Evolutionary conservation across 2,329 filamentous ascomycete genomes (phyloP).

Genomic region (Pyrenophora teres): DNA sequence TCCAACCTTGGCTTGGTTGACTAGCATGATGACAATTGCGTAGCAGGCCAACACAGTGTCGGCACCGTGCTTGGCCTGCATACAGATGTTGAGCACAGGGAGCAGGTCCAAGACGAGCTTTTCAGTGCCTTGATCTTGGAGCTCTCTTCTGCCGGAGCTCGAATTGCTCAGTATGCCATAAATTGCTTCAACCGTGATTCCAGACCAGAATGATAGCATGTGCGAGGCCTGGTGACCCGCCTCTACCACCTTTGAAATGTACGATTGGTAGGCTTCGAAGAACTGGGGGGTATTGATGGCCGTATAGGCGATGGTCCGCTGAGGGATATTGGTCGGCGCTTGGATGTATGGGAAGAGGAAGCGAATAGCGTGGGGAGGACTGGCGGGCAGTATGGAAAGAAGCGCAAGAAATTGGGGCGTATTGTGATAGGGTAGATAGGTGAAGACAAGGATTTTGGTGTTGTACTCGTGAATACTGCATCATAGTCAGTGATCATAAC

Average conservation of each 20-base stretch:
- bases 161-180: constrained; percentile 79
- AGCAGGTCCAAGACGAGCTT: constrained; percentile 70
- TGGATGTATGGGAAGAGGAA: constrained; percentile 87
- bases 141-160: constrained; percentile 73
- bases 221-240: constrained; percentile 74
- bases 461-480: constrained; percentile 84
- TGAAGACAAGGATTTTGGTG: constrained; percentile 74
- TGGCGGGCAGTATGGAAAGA: constrained; percentile 81
- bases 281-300: constrained; percentile 79
- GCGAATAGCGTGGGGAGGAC: constrained; percentile 74
- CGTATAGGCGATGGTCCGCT: constrained; percentile 81
- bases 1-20: constrained; percentile 77
- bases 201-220: constrained; percentile 88
- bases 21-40: constrained; percentile 86
- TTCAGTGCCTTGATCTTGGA: constrained; percentile 82
- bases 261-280: constrained; percentile 74
- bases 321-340: constrained; percentile 74
- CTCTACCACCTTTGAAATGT: constrained; percentile 75
- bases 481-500: background rate
- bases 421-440: constrained; percentile 91
- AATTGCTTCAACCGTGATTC: constrained; percentile 82
- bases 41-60: constrained; percentile 86
- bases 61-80: constrained; percentile 74
- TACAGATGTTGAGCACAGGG: constrained; percentile 75
- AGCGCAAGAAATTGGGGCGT: constrained; percentile 84